Percentiles rank a stretch among this genome's conserved stretches.
phyloP scores from a whole-genome alignment of 495 filamentous ascomycete genomes.

The Lentithecium fluviatile region DNA sequence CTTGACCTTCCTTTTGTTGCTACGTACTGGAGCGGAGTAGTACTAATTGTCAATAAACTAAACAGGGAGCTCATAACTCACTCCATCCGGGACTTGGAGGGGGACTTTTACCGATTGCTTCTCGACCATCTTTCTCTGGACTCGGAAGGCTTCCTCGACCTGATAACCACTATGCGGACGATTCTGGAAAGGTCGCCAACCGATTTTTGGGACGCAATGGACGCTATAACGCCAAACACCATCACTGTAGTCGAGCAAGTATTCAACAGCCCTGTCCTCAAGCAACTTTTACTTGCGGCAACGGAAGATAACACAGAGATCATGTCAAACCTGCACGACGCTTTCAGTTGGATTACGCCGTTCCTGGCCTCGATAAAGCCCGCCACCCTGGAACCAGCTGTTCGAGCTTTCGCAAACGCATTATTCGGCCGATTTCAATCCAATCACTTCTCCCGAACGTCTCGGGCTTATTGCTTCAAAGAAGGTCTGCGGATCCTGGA shows the following conservation, averaged over 20 bases:
- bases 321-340: slow-evolving; percentile 56
- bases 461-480: slow-evolving; percentile 53
- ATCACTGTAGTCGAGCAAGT: slow-evolving; percentile 72
- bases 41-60: slow-evolving; percentile 65
- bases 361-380: slow-evolving; percentile 75
- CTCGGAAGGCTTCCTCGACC: slow-evolving; percentile 57
- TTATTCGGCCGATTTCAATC: slow-evolving; percentile 66
- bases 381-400: slow-evolving; percentile 68
- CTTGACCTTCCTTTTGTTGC: slow-evolving; percentile 54
- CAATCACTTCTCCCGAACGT: slow-evolving; percentile 46
- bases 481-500: slow-evolving; percentile 52
- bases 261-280: slow-evolving; percentile 68
- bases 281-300: slow-evolving; percentile 57
- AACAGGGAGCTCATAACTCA: slow-evolving; percentile 74
- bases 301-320: slow-evolving; percentile 55
- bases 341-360: slow-evolving; percentile 69
- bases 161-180: slow-evolving; percentile 63
- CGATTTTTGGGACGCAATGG: slow-evolving; percentile 85
- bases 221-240: slow-evolving; percentile 62
- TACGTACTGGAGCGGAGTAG: slow-evolving; percentile 73
- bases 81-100: slow-evolving; percentile 72
- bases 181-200: slow-evolving; percentile 70
- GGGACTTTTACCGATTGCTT: slow-evolving; percentile 71
- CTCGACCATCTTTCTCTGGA: slow-evolving; percentile 70
- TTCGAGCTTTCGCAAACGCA: slow-evolving; percentile 66